These are phyloP conservation scores for Candida parachauliodes DNA, from an alignment of 805 yeast species.

Conservation along the genomic window DNA sequence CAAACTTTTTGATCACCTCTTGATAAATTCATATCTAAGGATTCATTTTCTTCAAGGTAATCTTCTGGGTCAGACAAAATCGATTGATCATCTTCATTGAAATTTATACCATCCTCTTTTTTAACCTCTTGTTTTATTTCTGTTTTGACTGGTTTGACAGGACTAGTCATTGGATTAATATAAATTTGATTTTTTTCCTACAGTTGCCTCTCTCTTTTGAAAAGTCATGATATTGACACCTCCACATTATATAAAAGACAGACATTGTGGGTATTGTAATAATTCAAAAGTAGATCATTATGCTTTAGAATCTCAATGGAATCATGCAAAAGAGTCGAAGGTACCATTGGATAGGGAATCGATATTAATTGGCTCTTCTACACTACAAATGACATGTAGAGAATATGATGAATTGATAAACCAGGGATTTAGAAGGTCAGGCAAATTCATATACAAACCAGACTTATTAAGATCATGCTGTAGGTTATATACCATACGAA, in stretches of 20 bases:
- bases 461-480: slow-evolving; percentile 77
- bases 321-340: slow-evolving; percentile 9
- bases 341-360: slow-evolving; percentile 8
- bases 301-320: slow-evolving; percentile 34
- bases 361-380: slow-evolving; percentile 36
- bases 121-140: slow-evolving; percentile 15
- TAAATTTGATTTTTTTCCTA: not conserved
- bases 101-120: slow-evolving; percentile 14
- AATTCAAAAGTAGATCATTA: slow-evolving; percentile 39
- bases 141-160: slow-evolving; percentile 3
- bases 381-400: slow-evolving; percentile 42
- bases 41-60: slow-evolving; percentile 54
- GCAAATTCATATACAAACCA: slow-evolving; percentile 58
- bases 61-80: slow-evolving; percentile 43
- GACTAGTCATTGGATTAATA: slow-evolving; percentile 11
- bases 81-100: slow-evolving; percentile 24
- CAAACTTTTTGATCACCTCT: slow-evolving; percentile 73
- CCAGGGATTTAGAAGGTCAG: slow-evolving; percentile 77
- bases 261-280: slow-evolving; percentile 72
- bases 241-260: slow-evolving; percentile 43
- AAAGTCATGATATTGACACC: slow-evolving; percentile 39
- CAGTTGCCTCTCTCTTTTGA: not conserved
- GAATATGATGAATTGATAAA: slow-evolving; percentile 67
- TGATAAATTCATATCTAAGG: slow-evolving; percentile 70
- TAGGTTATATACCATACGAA: slow-evolving; percentile 72